phyloP scores from a whole-genome alignment of 768 basidiomycete species.

The Mycena polygramma region DNA sequence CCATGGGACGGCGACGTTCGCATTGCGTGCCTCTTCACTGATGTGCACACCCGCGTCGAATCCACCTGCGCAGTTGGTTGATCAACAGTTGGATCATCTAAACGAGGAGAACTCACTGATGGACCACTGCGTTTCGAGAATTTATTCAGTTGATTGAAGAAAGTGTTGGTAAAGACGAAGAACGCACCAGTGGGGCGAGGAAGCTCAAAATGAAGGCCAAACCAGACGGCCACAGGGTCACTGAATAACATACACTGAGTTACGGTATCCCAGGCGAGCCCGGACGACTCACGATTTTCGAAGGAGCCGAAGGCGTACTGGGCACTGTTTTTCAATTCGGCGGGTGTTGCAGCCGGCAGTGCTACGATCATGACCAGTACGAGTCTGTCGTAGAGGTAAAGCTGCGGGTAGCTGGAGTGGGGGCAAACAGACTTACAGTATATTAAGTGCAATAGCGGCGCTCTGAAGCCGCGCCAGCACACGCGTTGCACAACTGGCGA shows the following conservation, averaged over 20 bases:
- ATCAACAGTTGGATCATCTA: too few species aligned
- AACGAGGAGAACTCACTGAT: too few species aligned
- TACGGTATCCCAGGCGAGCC: neutral
- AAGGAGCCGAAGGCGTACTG: conserved; percentile 11
- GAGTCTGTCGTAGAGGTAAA: too few species aligned
- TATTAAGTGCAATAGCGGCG: conserved; percentile 75
- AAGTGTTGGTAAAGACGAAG: neutral
- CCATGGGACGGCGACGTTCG: conserved; percentile 68
- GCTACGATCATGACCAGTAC: conserved; percentile 6
- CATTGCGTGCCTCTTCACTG: conserved; percentile 60
- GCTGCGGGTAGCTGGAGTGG: neutral
- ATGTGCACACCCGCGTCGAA: too few species aligned
- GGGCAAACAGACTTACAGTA: conserved; percentile 59
- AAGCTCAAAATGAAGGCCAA: conserved; percentile 64
- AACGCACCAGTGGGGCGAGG: conserved; percentile 63
- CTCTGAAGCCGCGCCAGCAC: too few species aligned
- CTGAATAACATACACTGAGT: conserved; percentile 33
- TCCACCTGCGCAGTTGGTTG: too few species aligned
- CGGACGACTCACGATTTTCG: neutral
- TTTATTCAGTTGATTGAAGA: neutral
- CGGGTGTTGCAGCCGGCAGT: conserved; percentile 1
- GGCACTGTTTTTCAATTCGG: conserved; percentile 5
- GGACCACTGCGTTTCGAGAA: conserved; percentile 3
- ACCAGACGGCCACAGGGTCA: too few species aligned
- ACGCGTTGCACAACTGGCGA: conserved; percentile 82